These are phyloP conservation scores for Globisporangium carolinianum DNA, from an alignment of 352 stramenopile species.

Conservation along the genomic window DNA sequence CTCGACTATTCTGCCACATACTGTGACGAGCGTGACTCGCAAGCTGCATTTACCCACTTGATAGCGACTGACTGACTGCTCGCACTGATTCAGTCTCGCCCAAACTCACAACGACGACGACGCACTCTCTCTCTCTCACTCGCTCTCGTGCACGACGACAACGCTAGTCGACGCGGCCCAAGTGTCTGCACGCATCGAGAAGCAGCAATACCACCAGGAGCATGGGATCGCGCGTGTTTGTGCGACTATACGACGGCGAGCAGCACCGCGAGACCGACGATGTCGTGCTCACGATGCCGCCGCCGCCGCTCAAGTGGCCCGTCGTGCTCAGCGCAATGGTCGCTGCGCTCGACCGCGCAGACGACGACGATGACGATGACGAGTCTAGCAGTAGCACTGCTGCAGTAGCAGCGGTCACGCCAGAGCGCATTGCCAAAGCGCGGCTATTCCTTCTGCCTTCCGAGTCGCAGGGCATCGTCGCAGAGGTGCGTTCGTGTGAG, in stretches of 20 bases:
- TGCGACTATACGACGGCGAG: conserved; percentile 61
- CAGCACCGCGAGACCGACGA: conserved; percentile 47
- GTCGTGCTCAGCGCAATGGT: conserved; percentile 59
- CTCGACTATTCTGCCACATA: neutral
- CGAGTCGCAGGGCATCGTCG: conserved; percentile 47
- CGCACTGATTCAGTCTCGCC: too few species aligned
- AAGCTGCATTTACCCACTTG: neutral
- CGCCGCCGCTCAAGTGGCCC: conserved; percentile 61
- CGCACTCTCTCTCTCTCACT: neutral
- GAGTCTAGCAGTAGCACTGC: conserved; percentile 11
- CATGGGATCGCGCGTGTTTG: conserved; percentile 59
- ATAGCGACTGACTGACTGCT: neutral
- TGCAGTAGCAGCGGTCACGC: neutral
- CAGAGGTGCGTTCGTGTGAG: conserved; percentile 29
- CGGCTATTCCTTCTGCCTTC: conserved; percentile 60
- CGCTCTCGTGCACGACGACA: neutral
- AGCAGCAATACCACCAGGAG: conserved; percentile 2
- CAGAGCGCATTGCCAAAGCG: conserved; percentile 26
- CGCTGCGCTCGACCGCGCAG: conserved; percentile 43
- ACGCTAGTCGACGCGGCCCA: neutral
- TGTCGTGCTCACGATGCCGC: conserved; percentile 59
- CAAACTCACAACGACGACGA: neutral
- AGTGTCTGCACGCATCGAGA: too few species aligned
- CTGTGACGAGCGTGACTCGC: neutral
- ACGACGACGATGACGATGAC: conserved; percentile 32